Evolutionary conservation across 1,139 yeast genomes (phyloP).

Genomic region (Candida gigantensis): DNA sequence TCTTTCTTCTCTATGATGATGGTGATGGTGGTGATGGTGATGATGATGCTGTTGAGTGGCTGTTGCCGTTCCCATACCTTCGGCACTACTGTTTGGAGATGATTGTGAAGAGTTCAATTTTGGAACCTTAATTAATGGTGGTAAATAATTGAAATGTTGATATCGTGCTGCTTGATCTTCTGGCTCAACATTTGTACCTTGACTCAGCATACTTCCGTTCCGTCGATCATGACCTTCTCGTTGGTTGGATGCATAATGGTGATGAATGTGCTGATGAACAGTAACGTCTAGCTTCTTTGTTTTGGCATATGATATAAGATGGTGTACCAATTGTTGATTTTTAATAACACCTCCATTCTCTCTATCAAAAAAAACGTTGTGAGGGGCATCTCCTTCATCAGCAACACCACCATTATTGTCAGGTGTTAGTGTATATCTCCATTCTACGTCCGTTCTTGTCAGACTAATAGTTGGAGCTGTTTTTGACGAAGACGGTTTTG

Average conservation of each 20-base stretch:
- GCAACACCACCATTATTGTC: conserved; percentile 13
- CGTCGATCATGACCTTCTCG: conserved; percentile 60
- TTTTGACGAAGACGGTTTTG: neutral
- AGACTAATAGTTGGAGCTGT: conserved; percentile 14
- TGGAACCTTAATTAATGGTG: conserved; percentile 72
- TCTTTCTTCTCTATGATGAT: conserved; percentile 14
- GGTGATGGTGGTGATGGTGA: conserved; percentile 33
- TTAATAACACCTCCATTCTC: conserved; percentile 49
- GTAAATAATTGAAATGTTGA: conserved; percentile 72
- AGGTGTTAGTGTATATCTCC: conserved; percentile 32
- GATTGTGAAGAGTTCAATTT: conserved; percentile 60
- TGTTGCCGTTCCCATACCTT: neutral
- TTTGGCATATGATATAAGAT: conserved; percentile 63
- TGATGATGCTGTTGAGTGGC: conserved; percentile 25
- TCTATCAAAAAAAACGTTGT: conserved; percentile 30
- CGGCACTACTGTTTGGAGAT: conserved; percentile 25
- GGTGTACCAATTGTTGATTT: conserved; percentile 54
- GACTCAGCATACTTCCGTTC: no score
- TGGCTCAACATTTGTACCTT: no score
- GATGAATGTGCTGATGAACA: conserved; percentile 84
- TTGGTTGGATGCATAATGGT: conserved; percentile 54
- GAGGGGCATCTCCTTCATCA: conserved; percentile 15
- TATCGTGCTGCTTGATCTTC: conserved; percentile 59
- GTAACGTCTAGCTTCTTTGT: conserved; percentile 61
- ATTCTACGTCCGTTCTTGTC: conserved; percentile 24